phyloP scores from a whole-genome alignment of 73 alveolate genomes.

The Paramecium tetraurelia region DNA sequence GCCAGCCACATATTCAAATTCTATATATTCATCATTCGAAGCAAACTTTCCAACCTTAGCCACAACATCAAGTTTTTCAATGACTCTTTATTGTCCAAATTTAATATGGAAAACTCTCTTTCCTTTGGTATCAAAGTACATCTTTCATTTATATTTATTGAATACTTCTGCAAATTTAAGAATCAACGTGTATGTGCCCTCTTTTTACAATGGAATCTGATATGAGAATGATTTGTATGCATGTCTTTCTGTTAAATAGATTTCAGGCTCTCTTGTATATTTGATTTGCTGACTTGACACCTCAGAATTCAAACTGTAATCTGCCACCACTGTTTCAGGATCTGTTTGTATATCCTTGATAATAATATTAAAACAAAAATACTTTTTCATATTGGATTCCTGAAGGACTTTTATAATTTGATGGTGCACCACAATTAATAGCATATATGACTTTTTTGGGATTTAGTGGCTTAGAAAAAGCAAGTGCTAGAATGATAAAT shows the following conservation, averaged over 20 bases:
- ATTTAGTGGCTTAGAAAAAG: conserved; percentile 34
- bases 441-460: conserved; percentile 66
- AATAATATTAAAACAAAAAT: background rate
- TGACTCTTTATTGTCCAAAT: conserved; percentile 72
- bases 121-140: conserved; percentile 68
- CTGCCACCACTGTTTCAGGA: conserved; percentile 60
- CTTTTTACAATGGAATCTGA: conserved; percentile 65
- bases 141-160: background rate
- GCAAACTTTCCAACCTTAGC: conserved; percentile 75
- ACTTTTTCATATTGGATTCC: conserved; percentile 57
- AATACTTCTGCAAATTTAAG: conserved; percentile 74
- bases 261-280: conserved; percentile 69
- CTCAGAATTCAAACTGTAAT: conserved; percentile 43
- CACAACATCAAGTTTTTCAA: conserved; percentile 68
- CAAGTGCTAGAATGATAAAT: background rate
- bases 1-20: conserved; percentile 65
- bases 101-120: conserved; percentile 73
- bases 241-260: conserved; percentile 80
- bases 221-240: conserved; percentile 65
- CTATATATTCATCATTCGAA: conserved; percentile 83
- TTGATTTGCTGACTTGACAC: conserved; percentile 58
- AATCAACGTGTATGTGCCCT: conserved; percentile 72
- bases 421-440: conserved; percentile 67
- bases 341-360: conserved; percentile 43
- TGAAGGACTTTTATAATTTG: conserved; percentile 5